These are phyloP conservation scores for Fusarium cyanostomum DNA, from an alignment of 2,329 filamentous ascomycete species.

Conservation along the genomic window DNA sequence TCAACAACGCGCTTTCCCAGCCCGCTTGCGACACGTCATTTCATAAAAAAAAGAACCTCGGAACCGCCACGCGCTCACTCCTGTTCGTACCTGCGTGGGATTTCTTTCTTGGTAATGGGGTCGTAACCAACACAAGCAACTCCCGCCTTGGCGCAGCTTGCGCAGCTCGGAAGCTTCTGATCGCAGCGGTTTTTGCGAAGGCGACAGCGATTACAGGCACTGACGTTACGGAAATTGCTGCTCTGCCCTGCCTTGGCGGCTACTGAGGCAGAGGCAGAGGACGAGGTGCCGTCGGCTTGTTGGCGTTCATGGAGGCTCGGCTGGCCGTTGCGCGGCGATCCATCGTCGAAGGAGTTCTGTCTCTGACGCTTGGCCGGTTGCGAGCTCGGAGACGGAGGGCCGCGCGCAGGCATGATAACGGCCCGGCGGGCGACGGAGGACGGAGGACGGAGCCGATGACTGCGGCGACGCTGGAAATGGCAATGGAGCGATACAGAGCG, in stretches of 20 bases:
- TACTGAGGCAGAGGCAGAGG: conserved; percentile 40
- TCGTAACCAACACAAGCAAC: conserved; percentile 95
- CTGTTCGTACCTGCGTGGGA: conserved; percentile 82
- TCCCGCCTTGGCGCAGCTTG: conserved; percentile 90
- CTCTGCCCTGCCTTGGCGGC: conserved; percentile 63
- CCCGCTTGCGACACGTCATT: neutral
- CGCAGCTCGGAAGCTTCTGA: conserved; percentile 89
- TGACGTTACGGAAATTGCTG: conserved; percentile 84
- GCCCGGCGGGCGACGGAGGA: conserved; percentile 42
- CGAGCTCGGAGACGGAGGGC: conserved; percentile 60
- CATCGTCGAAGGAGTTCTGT: conserved; percentile 61
- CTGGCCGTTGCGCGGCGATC: conserved; percentile 50
- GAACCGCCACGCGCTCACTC: conserved; percentile 15
- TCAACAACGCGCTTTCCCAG: neutral
- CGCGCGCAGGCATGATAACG: conserved; percentile 54
- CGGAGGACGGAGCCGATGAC: conserved; percentile 33
- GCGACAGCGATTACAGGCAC: conserved; percentile 92
- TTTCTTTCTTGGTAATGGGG: conserved; percentile 94
- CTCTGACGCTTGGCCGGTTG: conserved; percentile 68
- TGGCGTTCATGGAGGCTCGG: conserved; percentile 40
- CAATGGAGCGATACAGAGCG: conserved; percentile 9
- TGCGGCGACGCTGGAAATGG: conserved; percentile 25
- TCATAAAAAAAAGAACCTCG: neutral
- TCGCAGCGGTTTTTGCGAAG: conserved; percentile 95
- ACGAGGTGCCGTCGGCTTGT: conserved; percentile 46